Base-by-base conservation (phyloP, 148 eudicot species). In the Nyssa sinensis region DNA sequence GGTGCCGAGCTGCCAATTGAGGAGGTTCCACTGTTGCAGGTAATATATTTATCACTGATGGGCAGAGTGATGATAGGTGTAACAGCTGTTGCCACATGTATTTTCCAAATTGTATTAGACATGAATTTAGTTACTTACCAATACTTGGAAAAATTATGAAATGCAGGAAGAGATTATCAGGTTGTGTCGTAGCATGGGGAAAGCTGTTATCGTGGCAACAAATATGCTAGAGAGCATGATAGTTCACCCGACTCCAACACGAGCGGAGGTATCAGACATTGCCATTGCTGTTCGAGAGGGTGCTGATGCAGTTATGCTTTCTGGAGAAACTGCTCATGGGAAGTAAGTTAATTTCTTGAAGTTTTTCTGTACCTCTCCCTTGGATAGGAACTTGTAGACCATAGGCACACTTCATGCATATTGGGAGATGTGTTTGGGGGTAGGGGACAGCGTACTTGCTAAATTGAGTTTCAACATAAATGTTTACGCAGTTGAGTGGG, bases 161-260 rank as follows among this genome's bases (percentile, higher is more conserved):
- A 73, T 79, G 75, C 86, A 93, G 99, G 97, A 96, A 86, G 94
- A 96, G 82, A 96, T 93, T 63, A 95, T 95, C 71, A 85, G 88
- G 61, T 69, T 87, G 62, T 96, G 99, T 64, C 94, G 94, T 63
- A 91, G 97, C 85, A 91, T 96, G 99, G 98, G 97, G 55, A 96
- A 93, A 81, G 93, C 99, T 62, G 99, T 96, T 66, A 96, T 96
- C 72, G 99, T 93, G 58, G 99, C 99, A 51, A 96, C 99, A 73
- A 95, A 96, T 81, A 96, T 95, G 99, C 91, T 96, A 69, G 99
- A 96, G 80, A 96, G 99, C 83, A 96, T 96, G 99, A 96, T 96
- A 74, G 85, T 89, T 64, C 98, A 93, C 79, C 98, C 99, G 39
- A 96, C 99, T 72, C 99, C 99, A n/a, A 96, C 99, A 21, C 86